Evolutionary conservation across 2,329 filamentous ascomycete genomes (phyloP), one percentile per base, ranked within the genome.

Genomic region (Aspergillus clavatus): DNA sequence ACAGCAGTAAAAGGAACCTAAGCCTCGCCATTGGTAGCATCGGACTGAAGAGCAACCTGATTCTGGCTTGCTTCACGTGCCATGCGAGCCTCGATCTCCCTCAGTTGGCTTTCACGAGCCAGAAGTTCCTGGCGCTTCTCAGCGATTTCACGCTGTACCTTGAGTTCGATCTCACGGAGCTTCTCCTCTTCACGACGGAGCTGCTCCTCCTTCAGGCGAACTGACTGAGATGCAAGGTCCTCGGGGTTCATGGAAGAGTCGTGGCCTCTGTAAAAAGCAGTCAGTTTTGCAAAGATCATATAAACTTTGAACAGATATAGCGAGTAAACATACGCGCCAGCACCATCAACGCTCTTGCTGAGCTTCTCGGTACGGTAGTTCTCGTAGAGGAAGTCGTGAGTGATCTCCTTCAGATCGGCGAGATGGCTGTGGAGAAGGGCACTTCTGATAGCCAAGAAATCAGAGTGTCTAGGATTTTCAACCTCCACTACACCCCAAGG

Each of bases 321-420:
- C 8, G 16, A 31, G 36, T 10, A 51, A 49, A 89, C 89, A 60
- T 87, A 95, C 89, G 83, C 82, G 81, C 83, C 81, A 72, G 83
- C 80, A 73, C 87, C 87, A 70, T 96, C 90, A 60, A 98, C 93
- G 69, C 89, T 96, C 88, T 97, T 98, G 78, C 88, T 95, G 62
- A 98, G 87, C 79, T 97, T 97, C 87, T 98, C 93, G 66, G 93
- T 98, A 89, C 93, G 89, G 81, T 98, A 98, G 77, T 98, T 98
- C 72, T 98, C 93, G 76, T 98, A 98, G 55, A 98, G 78, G 84
- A 98, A 98, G 73, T 98, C 93, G 72, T 98, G 93, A 42, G 93
- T 98, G 67, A 98, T 98, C 73, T 98, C 93, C 83, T 98, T 98
- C 63, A 98, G 76, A 71, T 98, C 93, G 51, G 93, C 93, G 67